phyloP scores from a whole-genome alignment of 768 basidiomycete species.

The Mycena chlorophos region DNA sequence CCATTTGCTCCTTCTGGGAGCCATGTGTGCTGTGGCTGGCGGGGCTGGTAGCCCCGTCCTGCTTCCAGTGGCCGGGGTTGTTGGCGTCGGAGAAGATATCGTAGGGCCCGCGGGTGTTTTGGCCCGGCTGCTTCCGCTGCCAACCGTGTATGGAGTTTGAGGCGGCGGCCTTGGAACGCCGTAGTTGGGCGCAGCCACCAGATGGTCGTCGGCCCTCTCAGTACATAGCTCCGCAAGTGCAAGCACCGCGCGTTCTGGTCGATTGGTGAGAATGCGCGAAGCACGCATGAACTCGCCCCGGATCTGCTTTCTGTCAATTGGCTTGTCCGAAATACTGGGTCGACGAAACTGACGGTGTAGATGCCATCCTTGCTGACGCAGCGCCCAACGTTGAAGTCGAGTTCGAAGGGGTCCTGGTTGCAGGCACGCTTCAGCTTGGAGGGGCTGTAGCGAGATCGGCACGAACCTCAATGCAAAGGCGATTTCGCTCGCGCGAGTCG shows the following conservation, averaged over 20 bases:
- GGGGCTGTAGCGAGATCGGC: constrained; percentile 14
- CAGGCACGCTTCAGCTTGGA: constrained; percentile 3
- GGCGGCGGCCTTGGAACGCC: constrained; percentile 54
- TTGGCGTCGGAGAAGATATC: constrained; percentile 52
- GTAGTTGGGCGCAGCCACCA: constrained; percentile 51
- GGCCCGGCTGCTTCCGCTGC: constrained; percentile 58
- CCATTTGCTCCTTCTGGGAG: constrained; percentile 77
- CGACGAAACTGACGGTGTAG: constrained; percentile 71
- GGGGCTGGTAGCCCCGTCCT: constrained; percentile 41
- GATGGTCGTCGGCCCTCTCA: constrained; percentile 74
- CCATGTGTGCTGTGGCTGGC: constrained; percentile 67
- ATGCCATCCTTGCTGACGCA: constrained; percentile 96
- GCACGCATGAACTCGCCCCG: constrained; percentile 99
- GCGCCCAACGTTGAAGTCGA: constrained; percentile 93
- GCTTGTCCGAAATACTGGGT: neutral
- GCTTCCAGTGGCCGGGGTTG: constrained; percentile 32
- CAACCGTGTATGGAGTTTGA: constrained; percentile 70
- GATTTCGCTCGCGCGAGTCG: constrained; percentile 83
- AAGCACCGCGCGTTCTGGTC: constrained; percentile 77
- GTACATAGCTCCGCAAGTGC: constrained; percentile 90
- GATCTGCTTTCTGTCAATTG: constrained; percentile 55
- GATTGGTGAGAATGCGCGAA: constrained; percentile 74
- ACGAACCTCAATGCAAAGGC: constrained; percentile 89
- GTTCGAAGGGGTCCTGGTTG: constrained; percentile 99
- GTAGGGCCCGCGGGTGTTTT: constrained; percentile 44